Conservation (phyloP, 495 filamentous ascomycete genomes). For the Delitschia confertaspora region DNA sequence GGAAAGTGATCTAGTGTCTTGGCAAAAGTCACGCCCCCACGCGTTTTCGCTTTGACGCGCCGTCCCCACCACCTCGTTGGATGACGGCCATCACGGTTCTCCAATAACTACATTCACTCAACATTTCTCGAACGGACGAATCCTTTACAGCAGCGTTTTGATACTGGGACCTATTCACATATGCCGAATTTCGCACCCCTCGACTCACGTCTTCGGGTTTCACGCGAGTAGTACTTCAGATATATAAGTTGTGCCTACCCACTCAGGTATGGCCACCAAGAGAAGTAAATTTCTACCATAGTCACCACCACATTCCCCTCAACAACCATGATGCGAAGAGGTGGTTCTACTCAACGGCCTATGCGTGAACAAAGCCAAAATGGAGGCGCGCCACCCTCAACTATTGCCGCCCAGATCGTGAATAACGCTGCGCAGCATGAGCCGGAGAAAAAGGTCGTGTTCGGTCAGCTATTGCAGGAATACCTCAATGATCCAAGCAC, state of each 20-base stretch:
- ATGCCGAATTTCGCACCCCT: too few species aligned
- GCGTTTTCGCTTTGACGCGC: conserved; percentile 14
- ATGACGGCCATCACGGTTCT: neutral
- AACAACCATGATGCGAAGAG: conserved; percentile 25
- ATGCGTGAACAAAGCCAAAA: conserved; percentile 7
- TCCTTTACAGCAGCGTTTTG: too few species aligned
- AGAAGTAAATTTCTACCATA: neutral
- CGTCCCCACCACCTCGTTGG: neutral
- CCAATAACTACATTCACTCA: too few species aligned
- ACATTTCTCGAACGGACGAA: too few species aligned
- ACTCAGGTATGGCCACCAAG: too few species aligned
- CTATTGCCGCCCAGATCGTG: conserved; percentile 45
- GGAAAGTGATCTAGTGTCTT: conserved; percentile 14
- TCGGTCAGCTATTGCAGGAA: conserved; percentile 58
- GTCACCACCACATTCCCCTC: conserved; percentile 1
- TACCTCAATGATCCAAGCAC: conserved; percentile 42
- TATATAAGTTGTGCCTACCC: too few species aligned
- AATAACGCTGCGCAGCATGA: conserved; percentile 40
- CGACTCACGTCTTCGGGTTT: too few species aligned
- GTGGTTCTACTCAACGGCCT: conserved; percentile 22
- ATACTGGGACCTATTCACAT: neutral
- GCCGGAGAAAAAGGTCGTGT: conserved; percentile 44
- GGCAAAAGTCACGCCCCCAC: conserved; percentile 14
- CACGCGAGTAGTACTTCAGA: too few species aligned
- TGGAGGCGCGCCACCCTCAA: conserved; percentile 38